Base-by-base conservation (phyloP, 2,329 filamentous ascomycete genomes). In the Mycogone perniciosa region DNA sequence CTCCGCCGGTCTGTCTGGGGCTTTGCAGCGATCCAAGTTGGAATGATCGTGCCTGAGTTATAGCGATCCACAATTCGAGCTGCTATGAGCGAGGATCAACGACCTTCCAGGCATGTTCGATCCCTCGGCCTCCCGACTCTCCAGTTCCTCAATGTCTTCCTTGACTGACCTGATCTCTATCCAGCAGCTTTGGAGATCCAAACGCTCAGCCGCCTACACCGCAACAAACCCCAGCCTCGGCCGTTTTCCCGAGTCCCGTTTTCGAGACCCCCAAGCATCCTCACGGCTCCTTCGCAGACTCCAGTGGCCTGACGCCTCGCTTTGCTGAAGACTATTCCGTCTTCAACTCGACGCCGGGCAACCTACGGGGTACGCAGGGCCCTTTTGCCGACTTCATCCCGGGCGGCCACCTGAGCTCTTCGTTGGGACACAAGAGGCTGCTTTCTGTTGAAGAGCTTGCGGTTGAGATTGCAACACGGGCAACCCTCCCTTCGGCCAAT, bases 321-420 rank as follows among this genome's bases (percentile, higher is more conserved):
- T 84, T 82, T 69, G 79, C 80, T 56, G 79, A 84, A 62, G 80
- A 84, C 57, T 84, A 81, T 60, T 82, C 80, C 55, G 79, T 84
- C 60, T 84, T 84, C 71, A 81, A 82, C 67, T 70, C 75, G n/a
- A 82, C 80, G 7, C 81, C 81, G 11, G 80, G 78, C 44, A 80
- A 81, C 61, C 69, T 82, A 49, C 71, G 71, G 59, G 75, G 70
- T 48, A 64, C 69, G 40, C 69, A 72, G 51, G 70, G 64, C 52
- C 63, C 67, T 10, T 80, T 78, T 61, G 59, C 67, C 56, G 75
- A 77, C 57, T 74, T 75, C 59, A 60, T 62, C 61, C 57, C 67
- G 60, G 49, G 70, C 63, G 55, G 63, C 37, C 68, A 71, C 10
- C 67, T 67, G 51, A 62, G 60, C 34, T 55, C 60, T 20, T 62